phyloP scores from a whole-genome alignment of 2,329 filamentous ascomycete species.

The Helotiales sp. region DNA sequence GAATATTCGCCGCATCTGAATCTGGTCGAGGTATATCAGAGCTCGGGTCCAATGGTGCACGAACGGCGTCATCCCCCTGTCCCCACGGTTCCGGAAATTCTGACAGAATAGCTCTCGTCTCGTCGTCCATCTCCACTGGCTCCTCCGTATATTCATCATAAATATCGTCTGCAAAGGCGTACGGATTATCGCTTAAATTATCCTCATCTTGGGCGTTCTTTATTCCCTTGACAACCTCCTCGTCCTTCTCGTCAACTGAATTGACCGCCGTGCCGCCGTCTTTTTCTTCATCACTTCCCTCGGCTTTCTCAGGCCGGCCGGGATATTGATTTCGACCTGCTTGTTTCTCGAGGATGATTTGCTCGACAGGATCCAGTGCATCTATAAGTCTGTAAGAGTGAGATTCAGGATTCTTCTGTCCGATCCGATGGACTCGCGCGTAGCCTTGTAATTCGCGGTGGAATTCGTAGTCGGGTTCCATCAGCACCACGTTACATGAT shows the following conservation, averaged over 20 bases:
- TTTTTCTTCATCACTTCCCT: not conserved
- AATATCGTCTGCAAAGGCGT: not conserved
- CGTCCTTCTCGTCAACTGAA: not conserved
- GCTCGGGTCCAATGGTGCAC: not conserved
- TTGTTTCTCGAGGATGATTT: conserved; percentile 25
- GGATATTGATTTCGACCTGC: conserved; percentile 8
- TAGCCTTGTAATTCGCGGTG: conserved; percentile 26
- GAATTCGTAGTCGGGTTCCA: conserved; percentile 30
- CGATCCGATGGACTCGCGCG: conserved; percentile 29
- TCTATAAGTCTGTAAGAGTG: conserved; percentile 25
- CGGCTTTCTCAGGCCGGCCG: not conserved
- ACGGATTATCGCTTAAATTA: not conserved
- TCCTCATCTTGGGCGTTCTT: too few species aligned
- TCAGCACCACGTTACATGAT: conserved; percentile 26
- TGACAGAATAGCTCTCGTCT: not conserved
- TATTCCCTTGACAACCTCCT: too few species aligned
- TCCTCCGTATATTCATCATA: not conserved
- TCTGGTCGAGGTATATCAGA: not conserved
- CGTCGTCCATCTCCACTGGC: not conserved
- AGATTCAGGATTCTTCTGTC: conserved; percentile 23
- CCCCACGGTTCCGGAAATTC: not conserved
- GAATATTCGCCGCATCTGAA: too few species aligned
- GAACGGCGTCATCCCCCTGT: too few species aligned
- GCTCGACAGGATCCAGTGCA: conserved; percentile 19
- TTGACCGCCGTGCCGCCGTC: too few species aligned